Evolutionary conservation across 164 flowering plant genomes (phyloP).

Genomic region (Stephania japonica): DNA sequence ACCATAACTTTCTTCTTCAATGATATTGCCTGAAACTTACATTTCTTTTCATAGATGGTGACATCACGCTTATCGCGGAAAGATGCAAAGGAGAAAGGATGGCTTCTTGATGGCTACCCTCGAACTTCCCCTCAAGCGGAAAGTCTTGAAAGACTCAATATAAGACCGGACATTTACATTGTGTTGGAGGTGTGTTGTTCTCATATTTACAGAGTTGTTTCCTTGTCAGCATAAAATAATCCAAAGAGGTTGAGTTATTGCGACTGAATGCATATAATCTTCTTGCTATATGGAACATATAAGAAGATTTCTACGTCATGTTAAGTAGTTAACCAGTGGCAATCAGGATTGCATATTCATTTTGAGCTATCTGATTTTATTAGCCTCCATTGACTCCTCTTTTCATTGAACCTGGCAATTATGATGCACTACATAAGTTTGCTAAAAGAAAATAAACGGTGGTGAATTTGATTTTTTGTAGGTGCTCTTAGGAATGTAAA

Average conservation of each 20-base stretch:
- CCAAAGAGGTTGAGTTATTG: background rate
- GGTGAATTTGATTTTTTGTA: background rate
- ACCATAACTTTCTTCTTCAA: background rate
- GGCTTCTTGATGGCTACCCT: conserved; percentile 97
- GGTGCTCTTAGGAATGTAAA: background rate
- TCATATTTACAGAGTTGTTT: background rate
- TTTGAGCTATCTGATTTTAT: background rate
- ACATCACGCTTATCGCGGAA: conserved; percentile 51
- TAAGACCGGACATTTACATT: conserved; percentile 71
- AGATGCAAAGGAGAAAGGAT: conserved; percentile 82
- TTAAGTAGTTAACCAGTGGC: no score
- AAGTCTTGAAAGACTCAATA: conserved; percentile 58
- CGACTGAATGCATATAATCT: background rate
- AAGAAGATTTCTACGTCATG: background rate
- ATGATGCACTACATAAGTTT: background rate
- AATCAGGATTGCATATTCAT: background rate
- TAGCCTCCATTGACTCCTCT: background rate
- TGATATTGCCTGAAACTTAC: background rate
- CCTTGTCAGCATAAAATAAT: no score
- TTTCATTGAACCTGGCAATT: background rate
- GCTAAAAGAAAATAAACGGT: background rate
- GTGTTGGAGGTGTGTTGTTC: conserved; percentile 62
- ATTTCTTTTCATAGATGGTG: conserved; percentile 62
- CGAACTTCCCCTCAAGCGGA: conserved; percentile 72
- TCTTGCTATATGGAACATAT: background rate